Evolutionary conservation across 169 alveolate species (phyloP), one percentile per base, ranked within the genome.

Genomic region (Eimeria necatrix): DNA sequence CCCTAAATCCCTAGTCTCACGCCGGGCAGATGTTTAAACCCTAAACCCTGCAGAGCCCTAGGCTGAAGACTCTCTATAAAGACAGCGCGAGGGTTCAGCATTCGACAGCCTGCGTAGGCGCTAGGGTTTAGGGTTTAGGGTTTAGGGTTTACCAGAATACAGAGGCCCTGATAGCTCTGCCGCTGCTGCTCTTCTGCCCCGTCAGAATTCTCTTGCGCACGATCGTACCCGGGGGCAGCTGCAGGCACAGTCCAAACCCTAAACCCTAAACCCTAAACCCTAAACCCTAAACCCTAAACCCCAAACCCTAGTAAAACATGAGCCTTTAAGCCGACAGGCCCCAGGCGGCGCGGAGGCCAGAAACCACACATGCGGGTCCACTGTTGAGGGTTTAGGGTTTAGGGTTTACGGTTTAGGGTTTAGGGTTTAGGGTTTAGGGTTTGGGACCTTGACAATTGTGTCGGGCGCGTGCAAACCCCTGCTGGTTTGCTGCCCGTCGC

Each of bases 191-290:
- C 83, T 64, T 86, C 46, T 86, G 60, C n/a, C 96, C 96, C 32
- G 94, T 56, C 48, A 91, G 76, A 7, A 95, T 93, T n/a, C 83
- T 22, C 60, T 95, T 93, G 80, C 96, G 8, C 73, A 95, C 91
- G 51, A 95, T 95, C 20, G 95, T 91, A 4, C 96, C 96, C 6
- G 76, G 91, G 9, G 96, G 96, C 22, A 95, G 95, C 91, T 95
- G 95, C 41, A 76, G 49, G 14, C 32, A n/a, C 61, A 53, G 41
- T 26, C 73, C 24, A 61, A 61, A 61, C 73, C 26, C 73, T 2
- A 61, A 61, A 61, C 73, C 73, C 73, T 1, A 3, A n/a, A n/a
- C n/a, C n/a, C n/a, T n/a, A n/a, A n/a, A n/a, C n/a, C n/a, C n/a
- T n/a, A 53, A 53, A 53, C 64, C 64, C 64, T n/a, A n/a, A n/a